phyloP scores from a whole-genome alignment of 1,284 basidiomycete genomes.

The Pseudozyma hubeiensis region DNA sequence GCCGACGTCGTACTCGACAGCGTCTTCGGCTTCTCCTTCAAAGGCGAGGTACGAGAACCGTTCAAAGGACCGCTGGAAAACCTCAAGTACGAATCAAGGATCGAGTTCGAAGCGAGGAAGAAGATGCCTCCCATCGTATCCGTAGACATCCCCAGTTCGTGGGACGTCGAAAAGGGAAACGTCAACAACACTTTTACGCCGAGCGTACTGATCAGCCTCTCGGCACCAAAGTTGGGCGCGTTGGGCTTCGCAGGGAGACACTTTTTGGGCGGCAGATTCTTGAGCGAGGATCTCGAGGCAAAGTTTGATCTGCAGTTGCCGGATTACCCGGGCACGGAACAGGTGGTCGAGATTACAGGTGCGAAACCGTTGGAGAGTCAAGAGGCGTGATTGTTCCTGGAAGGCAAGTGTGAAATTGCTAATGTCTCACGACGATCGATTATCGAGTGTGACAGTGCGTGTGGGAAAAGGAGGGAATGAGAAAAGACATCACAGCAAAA shows the following conservation, averaged over 20 bases:
- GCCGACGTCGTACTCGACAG: constrained; percentile 91
- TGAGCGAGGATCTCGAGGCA: constrained; percentile 72
- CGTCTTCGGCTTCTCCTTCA: constrained; percentile 97
- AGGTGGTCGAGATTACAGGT: constrained; percentile 66
- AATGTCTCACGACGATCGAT: too few species aligned
- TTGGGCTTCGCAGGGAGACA: constrained; percentile 80
- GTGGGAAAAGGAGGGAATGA: background rate
- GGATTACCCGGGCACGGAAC: constrained; percentile 56
- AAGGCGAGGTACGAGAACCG: constrained; percentile 79
- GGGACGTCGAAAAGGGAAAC: constrained; percentile 86
- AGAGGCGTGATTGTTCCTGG: background rate
- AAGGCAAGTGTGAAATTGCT: too few species aligned
- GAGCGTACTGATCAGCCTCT: constrained; percentile 86
- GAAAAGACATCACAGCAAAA: constrained; percentile 6
- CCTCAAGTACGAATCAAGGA: constrained; percentile 70
- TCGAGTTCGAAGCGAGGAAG: constrained; percentile 58
- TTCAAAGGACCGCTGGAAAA: constrained; percentile 82
- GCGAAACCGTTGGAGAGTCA: constrained; percentile 32
- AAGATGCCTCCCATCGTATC: constrained; percentile 64
- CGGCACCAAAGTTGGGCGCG: constrained; percentile 91
- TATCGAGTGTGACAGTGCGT: too few species aligned
- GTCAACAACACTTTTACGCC: constrained; percentile 75
- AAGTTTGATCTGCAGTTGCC: constrained; percentile 57
- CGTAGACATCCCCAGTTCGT: constrained; percentile 95
- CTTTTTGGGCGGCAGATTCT: constrained; percentile 91